Conservation (phyloP, 257 asterid genomes). For the Linderniella brevidens region DNA sequence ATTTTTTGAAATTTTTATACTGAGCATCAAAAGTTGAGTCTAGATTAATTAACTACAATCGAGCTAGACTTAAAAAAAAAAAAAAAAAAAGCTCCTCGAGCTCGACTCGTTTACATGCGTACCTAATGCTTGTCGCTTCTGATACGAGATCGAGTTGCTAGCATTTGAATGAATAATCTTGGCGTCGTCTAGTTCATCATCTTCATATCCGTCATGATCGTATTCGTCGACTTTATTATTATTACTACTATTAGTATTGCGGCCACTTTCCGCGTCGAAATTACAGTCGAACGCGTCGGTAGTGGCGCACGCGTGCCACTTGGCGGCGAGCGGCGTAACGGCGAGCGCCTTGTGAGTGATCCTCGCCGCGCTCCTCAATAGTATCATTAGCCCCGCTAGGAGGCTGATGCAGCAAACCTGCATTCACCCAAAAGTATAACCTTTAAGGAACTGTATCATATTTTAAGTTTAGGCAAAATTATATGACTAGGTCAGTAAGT, state of each 20-base stretch:
- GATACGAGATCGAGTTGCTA: slow-evolving; percentile 42
- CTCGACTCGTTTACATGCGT: not conserved
- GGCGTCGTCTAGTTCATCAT: slow-evolving; percentile 65
- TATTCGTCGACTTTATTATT: slow-evolving; percentile 22
- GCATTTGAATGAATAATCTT: slow-evolving; percentile 32
- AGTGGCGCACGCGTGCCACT: slow-evolving; percentile 88
- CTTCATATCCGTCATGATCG: slow-evolving; percentile 73
- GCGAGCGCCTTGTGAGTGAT: slow-evolving; percentile 83
- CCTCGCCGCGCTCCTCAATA: slow-evolving; percentile 83
- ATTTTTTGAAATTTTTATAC: too few species aligned
- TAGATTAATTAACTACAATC: too few species aligned
- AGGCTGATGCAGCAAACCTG: slow-evolving; percentile 73
- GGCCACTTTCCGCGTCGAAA: slow-evolving; percentile 28
- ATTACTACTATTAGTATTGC: slow-evolving; percentile 24
- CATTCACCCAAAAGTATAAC: slow-evolving; percentile 7
- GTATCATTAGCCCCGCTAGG: slow-evolving; percentile 70
- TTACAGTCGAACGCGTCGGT: slow-evolving; percentile 32
- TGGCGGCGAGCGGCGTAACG: slow-evolving; percentile 63
- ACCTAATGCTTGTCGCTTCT: slow-evolving; percentile 92
- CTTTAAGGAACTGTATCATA: too few species aligned
- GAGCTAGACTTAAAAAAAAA: not conserved
- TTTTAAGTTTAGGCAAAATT: too few species aligned
- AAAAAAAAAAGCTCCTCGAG: not conserved
- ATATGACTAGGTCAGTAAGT: too few species aligned
- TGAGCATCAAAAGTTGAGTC: too few species aligned